phyloP scores from a whole-genome alignment of 305 asterid genomes.

The Withania somnifera region DNA sequence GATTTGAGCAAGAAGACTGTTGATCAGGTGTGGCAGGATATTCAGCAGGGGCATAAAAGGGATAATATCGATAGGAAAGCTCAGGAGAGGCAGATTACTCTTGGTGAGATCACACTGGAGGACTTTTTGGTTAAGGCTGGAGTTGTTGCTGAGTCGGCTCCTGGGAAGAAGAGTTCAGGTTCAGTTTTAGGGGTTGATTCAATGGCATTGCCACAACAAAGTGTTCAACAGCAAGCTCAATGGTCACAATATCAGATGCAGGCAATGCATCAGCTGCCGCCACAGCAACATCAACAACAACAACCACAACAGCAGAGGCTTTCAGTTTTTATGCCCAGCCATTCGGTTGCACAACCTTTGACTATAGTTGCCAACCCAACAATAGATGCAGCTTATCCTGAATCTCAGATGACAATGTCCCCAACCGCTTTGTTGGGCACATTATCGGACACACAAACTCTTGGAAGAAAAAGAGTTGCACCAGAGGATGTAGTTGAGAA shows the following conservation, averaged over 20 bases:
- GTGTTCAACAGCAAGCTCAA: conserved; percentile 25
- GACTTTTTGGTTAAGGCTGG: conserved; percentile 95
- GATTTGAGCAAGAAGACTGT: conserved; percentile 87
- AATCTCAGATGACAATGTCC: conserved; percentile 46
- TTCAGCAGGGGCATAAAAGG: conserved; percentile 58
- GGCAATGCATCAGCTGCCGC: conserved; percentile 29
- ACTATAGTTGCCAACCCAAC: conserved; percentile 37
- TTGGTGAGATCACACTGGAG: conserved; percentile 87
- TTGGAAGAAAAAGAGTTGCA: conserved; percentile 63
- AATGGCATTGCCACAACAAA: conserved; percentile 24
- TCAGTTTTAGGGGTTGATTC: conserved; percentile 28
- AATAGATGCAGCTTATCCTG: conserved; percentile 48
- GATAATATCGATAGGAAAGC: conserved; percentile 34
- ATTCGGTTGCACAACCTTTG: conserved; percentile 30
- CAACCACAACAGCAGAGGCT: conserved; percentile 11
- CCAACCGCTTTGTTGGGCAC: conserved; percentile 54
- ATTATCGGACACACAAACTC: conserved; percentile 68
- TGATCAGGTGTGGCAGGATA: conserved; percentile 90
- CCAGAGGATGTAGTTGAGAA: conserved; percentile 68
- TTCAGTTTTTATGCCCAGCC: conserved; percentile 44
- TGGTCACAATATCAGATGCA: conserved; percentile 64
- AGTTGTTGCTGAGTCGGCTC: conserved; percentile 52
- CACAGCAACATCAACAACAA: conserved; percentile 11
- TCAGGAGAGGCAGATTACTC: conserved; percentile 19
- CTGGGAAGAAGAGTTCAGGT: conserved; percentile 19